These are phyloP conservation scores for Aspergillus homomorphus DNA, from an alignment of 495 filamentous ascomycete species.

Conservation along the genomic window DNA sequence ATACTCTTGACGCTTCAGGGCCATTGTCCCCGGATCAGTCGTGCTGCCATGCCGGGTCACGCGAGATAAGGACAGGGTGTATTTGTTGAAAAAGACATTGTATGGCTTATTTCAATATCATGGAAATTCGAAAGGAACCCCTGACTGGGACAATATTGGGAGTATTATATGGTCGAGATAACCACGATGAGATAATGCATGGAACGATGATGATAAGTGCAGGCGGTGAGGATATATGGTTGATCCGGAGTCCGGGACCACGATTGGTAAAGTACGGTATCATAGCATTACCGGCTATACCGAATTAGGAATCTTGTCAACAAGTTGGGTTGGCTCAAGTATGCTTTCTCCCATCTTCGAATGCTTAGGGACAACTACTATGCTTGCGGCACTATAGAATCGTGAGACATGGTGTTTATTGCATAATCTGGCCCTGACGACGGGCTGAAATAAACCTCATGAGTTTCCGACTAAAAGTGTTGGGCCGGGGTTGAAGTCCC, in stretches of 20 bases:
- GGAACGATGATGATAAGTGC: not conserved
- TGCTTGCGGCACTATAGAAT: too few relatives aligned
- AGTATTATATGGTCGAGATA: not conserved
- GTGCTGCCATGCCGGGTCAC: constrained; percentile 24
- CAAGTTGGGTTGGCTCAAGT: too few relatives aligned
- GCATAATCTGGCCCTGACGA: too few relatives aligned
- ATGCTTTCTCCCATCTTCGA: too few relatives aligned
- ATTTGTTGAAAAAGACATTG: constrained; percentile 1
- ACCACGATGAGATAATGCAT: not conserved
- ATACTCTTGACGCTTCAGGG: constrained; percentile 73
- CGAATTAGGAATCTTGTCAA: not conserved
- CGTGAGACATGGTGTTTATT: too few relatives aligned
- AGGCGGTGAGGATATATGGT: constrained; percentile 12
- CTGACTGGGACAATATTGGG: not conserved
- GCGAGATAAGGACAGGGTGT: constrained; percentile 24
- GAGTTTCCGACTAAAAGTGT: too few relatives aligned
- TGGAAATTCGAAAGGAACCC: not conserved
- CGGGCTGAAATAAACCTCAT: too few relatives aligned
- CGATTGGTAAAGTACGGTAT: not conserved
- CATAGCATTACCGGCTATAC: not conserved
- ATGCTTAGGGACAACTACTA: too few relatives aligned
- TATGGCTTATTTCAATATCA: not conserved
- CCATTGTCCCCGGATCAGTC: constrained; percentile 55
- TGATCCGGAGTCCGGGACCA: not conserved
- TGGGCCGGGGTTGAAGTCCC: not conserved